phyloP scores from a whole-genome alignment of 257 asterid species.

The Fraxinus anomala region DNA sequence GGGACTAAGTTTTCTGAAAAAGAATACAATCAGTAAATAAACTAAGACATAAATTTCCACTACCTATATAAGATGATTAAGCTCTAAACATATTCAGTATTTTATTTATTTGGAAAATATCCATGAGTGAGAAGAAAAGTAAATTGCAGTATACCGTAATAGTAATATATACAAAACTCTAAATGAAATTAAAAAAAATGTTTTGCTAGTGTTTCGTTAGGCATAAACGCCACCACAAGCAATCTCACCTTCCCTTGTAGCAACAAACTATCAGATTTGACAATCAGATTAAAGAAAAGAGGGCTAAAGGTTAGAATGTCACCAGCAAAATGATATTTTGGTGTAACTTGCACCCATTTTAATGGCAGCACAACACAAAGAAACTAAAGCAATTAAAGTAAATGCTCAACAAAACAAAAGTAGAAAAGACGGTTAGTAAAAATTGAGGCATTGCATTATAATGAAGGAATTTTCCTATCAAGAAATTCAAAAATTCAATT shows the following conservation, averaged over 20 bases:
- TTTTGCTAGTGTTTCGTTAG: slow-evolving; percentile 57
- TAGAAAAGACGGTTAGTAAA: no score
- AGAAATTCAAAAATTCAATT: slow-evolving; percentile 15
- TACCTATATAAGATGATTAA: no score
- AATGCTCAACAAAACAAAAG: no score
- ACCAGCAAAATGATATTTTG: slow-evolving; percentile 56
- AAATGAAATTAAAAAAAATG: slow-evolving; percentile 56
- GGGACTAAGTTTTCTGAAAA: not conserved
- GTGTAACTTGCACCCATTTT: slow-evolving; percentile 59
- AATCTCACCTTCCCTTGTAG: slow-evolving; percentile 54
- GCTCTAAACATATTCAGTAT: no score
- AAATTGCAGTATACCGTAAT: not conserved
- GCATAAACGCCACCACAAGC: slow-evolving; percentile 53
- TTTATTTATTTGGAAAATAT: no score
- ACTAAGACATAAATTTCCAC: not conserved
- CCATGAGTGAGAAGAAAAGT: no score
- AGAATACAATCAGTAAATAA: not conserved
- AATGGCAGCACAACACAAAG: not conserved
- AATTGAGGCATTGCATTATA: no score
- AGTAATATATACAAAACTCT: slow-evolving; percentile 27
- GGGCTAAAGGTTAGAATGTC: slow-evolving; percentile 53
- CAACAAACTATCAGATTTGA: slow-evolving; percentile 55
- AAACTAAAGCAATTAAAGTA: not conserved
- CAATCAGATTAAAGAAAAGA: slow-evolving; percentile 52
- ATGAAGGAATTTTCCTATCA: not conserved